Base-by-base conservation (phyloP, 1,284 basidiomycete genomes). In the Cystobasidiaceae sp. region DNA sequence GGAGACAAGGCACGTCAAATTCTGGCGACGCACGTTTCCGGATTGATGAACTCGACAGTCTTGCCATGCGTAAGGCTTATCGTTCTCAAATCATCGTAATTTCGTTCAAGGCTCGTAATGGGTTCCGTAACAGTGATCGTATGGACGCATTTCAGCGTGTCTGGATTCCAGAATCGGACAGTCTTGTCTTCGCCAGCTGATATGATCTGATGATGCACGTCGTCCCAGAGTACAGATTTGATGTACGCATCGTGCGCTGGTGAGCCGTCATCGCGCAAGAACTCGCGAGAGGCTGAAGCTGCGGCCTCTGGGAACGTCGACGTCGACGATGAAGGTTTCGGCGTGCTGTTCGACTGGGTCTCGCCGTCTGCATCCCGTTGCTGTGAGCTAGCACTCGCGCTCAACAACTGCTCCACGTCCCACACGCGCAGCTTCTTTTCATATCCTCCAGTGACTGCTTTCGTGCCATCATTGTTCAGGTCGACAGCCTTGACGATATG, bases 391-490 rank as follows among this genome's bases (percentile, higher is more conserved):
- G n/a, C n/a, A n/a, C n/a, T n/a, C n/a, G n/a, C n/a, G n/a, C 33
- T 48, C 89, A 58, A 86, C 1, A 77, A 88, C 63, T 88, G 81
- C 64, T 81, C 80, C 39, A 98, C 82, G 79, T 97, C 91, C 76
- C 97, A 98, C 74, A 97, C 85, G 63, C 94, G 83, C 61, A 97
- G 87, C 80, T 93, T 97, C 82, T 97, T 97, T 78, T 98, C 96
- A 79, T 97, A 88, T 0, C 94, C 94, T 44, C 92, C 93, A n/a
- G 90, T 92, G 60, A 94, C 80, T 60, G 93, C 82, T 75, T 85
- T 85, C 2, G 81, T 80, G 11, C 84, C 80, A 49, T 79, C 78
- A 8, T 85, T 83, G 9, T 89, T 87, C 70, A 97, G 80, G 13
- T 93, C 93, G 41, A 97, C 91, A 41, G 88, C 90, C 70, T 93